phyloP scores from a whole-genome alignment of 148 eudicot genomes.

The Rhododendron mucronatum region DNA sequence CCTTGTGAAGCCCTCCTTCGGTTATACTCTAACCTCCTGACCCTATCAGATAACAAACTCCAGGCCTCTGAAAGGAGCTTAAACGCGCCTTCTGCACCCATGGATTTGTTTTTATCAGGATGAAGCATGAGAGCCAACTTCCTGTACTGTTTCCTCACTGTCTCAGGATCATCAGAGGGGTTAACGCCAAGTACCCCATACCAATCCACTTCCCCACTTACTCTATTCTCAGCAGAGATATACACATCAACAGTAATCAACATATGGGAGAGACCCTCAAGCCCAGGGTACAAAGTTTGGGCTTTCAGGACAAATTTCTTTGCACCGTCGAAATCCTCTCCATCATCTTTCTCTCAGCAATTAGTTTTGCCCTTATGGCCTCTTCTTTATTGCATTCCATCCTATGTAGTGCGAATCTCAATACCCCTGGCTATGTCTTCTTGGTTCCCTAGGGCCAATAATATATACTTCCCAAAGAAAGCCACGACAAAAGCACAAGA shows the following conservation, averaged over 20 bases:
- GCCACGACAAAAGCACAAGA: not conserved
- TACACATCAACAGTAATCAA: slow-evolving; percentile 41
- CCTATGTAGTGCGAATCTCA: not conserved
- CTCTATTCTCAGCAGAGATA: slow-evolving; percentile 40
- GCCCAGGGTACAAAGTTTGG: slow-evolving; percentile 35
- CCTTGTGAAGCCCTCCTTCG: slow-evolving; percentile 33
- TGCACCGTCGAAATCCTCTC: slow-evolving; percentile 43
- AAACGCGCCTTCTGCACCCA: too few relatives aligned
- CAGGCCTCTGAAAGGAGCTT: slow-evolving; percentile 31
- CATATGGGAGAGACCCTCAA: slow-evolving; percentile 47
- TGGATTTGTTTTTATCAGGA: too few relatives aligned
- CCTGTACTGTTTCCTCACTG: too few relatives aligned
- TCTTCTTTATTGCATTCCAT: slow-evolving; percentile 66
- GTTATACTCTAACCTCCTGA: slow-evolving; percentile 55
- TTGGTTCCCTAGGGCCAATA: not conserved
- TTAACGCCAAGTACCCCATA: slow-evolving; percentile 65
- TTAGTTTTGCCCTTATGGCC: slow-evolving; percentile 41
- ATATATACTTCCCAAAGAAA: not conserved
- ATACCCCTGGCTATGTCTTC: not conserved
- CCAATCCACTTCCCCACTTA: slow-evolving; percentile 56
- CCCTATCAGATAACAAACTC: slow-evolving; percentile 60
- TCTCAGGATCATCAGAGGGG: slow-evolving; percentile 56
- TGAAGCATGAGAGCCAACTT: too few relatives aligned
- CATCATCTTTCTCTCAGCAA: slow-evolving; percentile 42
- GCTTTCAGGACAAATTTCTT: slow-evolving; percentile 48